phyloP scores from a whole-genome alignment of 768 basidiomycete genomes.

The Butyriboletus loyo region DNA sequence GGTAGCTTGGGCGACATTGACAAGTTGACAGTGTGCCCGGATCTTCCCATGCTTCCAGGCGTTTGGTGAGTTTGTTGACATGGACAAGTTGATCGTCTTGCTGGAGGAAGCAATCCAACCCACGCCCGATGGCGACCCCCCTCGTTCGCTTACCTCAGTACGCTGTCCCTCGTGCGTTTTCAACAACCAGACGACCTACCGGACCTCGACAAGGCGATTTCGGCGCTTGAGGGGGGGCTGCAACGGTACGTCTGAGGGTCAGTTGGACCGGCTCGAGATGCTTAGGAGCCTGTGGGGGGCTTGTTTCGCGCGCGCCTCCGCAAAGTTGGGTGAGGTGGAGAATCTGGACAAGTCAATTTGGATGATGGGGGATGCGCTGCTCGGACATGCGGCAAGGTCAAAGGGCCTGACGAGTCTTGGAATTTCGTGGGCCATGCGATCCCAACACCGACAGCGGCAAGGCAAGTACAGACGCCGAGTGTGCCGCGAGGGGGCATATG shows the following conservation, averaged over 20 bases:
- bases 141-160: neutral
- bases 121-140: neutral
- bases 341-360: too few relatives aligned
- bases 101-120: neutral
- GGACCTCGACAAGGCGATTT: neutral
- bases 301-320: neutral
- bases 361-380: too few relatives aligned
- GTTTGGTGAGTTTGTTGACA: neutral
- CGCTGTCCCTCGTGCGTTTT: neutral
- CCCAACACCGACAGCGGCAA: too few relatives aligned
- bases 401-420: too few relatives aligned
- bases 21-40: neutral
- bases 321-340: neutral
- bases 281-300: neutral
- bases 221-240: neutral
- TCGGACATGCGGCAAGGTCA: too few relatives aligned
- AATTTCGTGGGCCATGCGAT: too few relatives aligned
- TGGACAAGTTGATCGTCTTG: neutral
- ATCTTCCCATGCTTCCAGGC: neutral
- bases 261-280: too few relatives aligned
- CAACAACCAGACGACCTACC: neutral
- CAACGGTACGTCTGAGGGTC: neutral
- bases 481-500: too few relatives aligned
- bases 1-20: neutral
- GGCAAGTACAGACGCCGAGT: too few relatives aligned